These are phyloP conservation scores for Podospora sp. DNA, from an alignment of 495 filamentous ascomycete genomes.

Conservation along the genomic window DNA sequence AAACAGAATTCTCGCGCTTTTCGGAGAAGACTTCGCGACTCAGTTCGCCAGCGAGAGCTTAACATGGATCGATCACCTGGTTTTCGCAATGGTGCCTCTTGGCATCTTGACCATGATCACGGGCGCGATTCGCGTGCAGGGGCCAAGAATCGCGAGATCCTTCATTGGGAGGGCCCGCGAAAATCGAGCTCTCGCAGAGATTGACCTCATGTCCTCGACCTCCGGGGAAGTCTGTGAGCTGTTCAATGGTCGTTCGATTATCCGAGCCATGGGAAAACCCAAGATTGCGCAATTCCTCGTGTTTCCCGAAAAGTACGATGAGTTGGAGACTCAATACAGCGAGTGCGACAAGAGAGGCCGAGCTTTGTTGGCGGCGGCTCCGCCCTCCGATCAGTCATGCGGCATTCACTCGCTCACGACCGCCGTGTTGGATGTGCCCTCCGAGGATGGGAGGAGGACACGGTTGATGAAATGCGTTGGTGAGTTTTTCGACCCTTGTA, in stretches of 20 bases:
- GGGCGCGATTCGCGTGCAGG: slow-evolving; percentile 54
- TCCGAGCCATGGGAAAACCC: slow-evolving; percentile 4
- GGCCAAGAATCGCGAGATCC: slow-evolving; percentile 21
- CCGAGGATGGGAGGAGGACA: background rate
- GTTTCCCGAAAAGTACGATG: background rate
- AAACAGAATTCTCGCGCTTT: slow-evolving; percentile 44
- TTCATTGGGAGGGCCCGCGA: slow-evolving; percentile 2
- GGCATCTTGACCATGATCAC: slow-evolving; percentile 59
- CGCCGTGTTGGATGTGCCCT: background rate
- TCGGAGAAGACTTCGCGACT: slow-evolving; percentile 58
- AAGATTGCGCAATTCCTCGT: background rate
- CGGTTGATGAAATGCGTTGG: slow-evolving; percentile 2
- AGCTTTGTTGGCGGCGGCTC: background rate
- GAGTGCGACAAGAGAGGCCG: background rate
- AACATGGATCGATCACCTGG: slow-evolving; percentile 51
- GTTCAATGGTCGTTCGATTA: background rate
- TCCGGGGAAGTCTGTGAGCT: slow-evolving; percentile 8
- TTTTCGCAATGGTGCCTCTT: slow-evolving; percentile 56
- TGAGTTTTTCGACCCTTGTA: background rate
- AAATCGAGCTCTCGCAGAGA: background rate
- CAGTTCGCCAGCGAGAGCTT: slow-evolving; percentile 59
- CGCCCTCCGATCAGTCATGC: background rate
- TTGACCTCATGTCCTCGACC: slow-evolving; percentile 9
- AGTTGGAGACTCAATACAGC: background rate
- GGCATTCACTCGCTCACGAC: slow-evolving; percentile 2